Percentiles rank a stretch among this genome's conserved stretches.
These are phyloP conservation scores for Chaetomium globosum DNA, from an alignment of 2,329 filamentous ascomycete genomes.

Conservation along the genomic window DNA sequence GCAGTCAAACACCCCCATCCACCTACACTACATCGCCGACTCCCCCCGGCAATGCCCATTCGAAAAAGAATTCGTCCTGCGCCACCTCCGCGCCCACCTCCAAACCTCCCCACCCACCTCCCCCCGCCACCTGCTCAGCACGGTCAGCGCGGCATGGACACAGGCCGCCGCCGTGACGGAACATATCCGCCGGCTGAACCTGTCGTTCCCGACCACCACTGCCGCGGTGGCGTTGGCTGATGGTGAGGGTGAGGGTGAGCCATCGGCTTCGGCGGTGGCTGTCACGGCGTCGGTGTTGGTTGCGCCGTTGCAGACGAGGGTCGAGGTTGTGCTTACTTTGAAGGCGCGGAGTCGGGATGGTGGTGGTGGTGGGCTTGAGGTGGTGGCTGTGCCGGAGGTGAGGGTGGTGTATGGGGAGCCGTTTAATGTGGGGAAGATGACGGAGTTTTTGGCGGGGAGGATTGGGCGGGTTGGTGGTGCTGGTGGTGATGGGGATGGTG, in stretches of 20 bases:
- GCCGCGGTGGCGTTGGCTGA: constrained; percentile 44
- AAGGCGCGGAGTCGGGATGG: constrained; percentile 45
- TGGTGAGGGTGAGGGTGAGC: no score
- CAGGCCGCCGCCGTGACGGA: constrained; percentile 61
- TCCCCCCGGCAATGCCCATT: constrained; percentile 59
- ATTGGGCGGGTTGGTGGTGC: constrained; percentile 45
- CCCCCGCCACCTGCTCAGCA: constrained; percentile 58
- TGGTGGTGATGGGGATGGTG: constrained; percentile 50
- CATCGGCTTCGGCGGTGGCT: constrained; percentile 26
- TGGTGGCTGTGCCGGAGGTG: constrained; percentile 58
- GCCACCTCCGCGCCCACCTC: constrained; percentile 69
- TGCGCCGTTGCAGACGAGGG: constrained; percentile 66
- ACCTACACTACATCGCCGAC: constrained; percentile 68
- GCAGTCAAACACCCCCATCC: constrained; percentile 52
- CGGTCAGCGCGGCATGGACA: constrained; percentile 68
- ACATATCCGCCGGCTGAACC: constrained; percentile 63
- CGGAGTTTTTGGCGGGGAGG: constrained; percentile 66
- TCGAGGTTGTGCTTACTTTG: constrained; percentile 64
- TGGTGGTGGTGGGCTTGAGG: constrained; percentile 47
- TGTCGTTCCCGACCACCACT: constrained; percentile 68
- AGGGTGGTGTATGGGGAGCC: constrained; percentile 75
- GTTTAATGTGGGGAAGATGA: constrained; percentile 74
- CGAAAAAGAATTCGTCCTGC: constrained; percentile 75
- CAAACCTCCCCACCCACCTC: constrained; percentile 52
- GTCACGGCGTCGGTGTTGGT: constrained; percentile 67